A percentile compares a stretch with the other conserved stretches of the same genome.
These are phyloP conservation scores for Termitomyces sp. DNA, from an alignment of 768 basidiomycete species.

Conservation along the genomic window DNA sequence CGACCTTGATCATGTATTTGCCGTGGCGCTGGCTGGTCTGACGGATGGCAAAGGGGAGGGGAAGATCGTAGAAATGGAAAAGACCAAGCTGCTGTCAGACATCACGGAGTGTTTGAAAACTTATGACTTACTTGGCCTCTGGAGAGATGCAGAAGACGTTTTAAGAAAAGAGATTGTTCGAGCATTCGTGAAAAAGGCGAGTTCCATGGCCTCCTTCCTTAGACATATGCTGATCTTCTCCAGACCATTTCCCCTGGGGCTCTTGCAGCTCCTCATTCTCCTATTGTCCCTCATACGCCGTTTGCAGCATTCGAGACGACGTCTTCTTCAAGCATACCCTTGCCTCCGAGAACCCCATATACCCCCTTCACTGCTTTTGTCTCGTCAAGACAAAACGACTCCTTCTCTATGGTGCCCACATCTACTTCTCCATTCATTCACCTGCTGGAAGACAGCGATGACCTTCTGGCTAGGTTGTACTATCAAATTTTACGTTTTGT, in stretches of 20 bases:
- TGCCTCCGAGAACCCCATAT: conserved; percentile 41
- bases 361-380: conserved; percentile 49
- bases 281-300: conserved; percentile 74
- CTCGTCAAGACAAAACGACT: conserved; percentile 33
- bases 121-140: conserved; percentile 75
- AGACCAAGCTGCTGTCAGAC: conserved; percentile 56
- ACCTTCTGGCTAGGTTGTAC: conserved; percentile 72
- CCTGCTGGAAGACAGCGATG: conserved; percentile 60
- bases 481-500: conserved; percentile 80
- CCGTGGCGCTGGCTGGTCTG: conserved; percentile 49
- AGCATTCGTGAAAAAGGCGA: conserved; percentile 73
- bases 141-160: conserved; percentile 87
- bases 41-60: conserved; percentile 42
- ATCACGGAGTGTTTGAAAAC: conserved; percentile 74
- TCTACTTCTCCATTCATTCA: conserved; percentile 34
- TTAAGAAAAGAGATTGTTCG: conserved; percentile 67
- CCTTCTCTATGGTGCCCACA: conserved; percentile 20
- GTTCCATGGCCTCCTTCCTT: conserved; percentile 4
- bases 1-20: conserved; percentile 82
- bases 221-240: conserved; percentile 1
- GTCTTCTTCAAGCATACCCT: conserved; percentile 20
- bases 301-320: conserved; percentile 35
- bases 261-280: conserved; percentile 64
- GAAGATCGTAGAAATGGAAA: conserved; percentile 59
- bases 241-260: conserved; percentile 76